Conservation (phyloP, 805 yeast species). For the Candida ficus region DNA sequence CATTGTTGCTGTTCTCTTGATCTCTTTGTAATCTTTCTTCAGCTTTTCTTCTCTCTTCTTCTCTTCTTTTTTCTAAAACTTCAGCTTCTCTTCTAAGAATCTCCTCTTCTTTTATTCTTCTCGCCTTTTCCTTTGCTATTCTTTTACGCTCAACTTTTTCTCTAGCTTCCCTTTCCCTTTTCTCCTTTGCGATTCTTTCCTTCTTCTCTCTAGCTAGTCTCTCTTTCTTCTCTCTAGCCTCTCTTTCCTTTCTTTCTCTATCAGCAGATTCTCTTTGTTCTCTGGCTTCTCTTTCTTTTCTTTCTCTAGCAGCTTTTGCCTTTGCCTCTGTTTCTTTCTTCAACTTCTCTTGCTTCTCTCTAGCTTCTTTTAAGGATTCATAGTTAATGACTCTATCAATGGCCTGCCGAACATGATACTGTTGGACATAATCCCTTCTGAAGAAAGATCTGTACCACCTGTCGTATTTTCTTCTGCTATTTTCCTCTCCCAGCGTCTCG, state of each 20-base stretch:
- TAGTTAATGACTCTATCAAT: neutral
- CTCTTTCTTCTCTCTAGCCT: conserved; percentile 19
- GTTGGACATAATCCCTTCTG: conserved; percentile 7
- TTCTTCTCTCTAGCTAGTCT: conserved; percentile 1
- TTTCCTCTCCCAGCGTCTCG: conserved; percentile 10
- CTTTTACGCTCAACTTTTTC: neutral
- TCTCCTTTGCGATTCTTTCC: no score
- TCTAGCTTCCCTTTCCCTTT: neutral
- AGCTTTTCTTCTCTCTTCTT: conserved; percentile 4
- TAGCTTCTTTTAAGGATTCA: neutral
- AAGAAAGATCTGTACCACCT: conserved; percentile 15
- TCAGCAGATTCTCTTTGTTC: neutral
- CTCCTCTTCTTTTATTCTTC: conserved; percentile 1
- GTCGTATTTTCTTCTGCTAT: conserved; percentile 7
- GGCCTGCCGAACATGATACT: neutral
- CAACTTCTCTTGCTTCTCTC: neutral
- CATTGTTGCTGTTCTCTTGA: conserved; percentile 6
- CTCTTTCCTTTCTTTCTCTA: conserved; percentile 11
- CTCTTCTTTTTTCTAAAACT: conserved; percentile 18
- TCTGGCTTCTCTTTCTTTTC: conserved; percentile 5
- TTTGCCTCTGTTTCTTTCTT: neutral
- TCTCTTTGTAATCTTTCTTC: conserved; percentile 1
- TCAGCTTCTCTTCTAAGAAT: conserved; percentile 17
- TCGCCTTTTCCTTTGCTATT: conserved; percentile 5
- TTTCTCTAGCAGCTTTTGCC: neutral